A percentile compares a stretch with the other conserved stretches of the same genome.
Evolutionary conservation across 2,329 filamentous ascomycete genomes (phyloP).

Genomic region (Sclerotinia spermophila): DNA sequence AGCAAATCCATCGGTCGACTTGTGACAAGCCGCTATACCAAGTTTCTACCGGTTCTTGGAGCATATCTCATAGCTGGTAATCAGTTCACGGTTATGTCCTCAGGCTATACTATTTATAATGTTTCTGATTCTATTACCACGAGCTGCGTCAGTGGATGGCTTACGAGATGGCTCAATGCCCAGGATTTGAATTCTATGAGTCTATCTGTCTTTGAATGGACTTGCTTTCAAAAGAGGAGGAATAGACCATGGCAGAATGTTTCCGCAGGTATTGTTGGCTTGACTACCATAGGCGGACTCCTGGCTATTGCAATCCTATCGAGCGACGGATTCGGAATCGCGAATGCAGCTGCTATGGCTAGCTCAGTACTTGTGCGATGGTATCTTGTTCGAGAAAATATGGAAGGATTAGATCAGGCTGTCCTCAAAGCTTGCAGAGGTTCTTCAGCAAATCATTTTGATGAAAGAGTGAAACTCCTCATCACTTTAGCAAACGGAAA

Average conservation of each 20-base stretch:
- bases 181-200: conserved; percentile 14
- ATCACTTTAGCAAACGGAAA: background rate
- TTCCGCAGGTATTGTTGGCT: background rate
- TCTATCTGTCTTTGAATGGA: conserved; percentile 17
- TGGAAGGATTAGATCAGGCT: background rate
- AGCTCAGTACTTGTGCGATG: conserved; percentile 16
- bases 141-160: conserved; percentile 18
- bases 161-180: conserved; percentile 20
- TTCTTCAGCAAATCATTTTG: background rate
- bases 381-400: conserved; percentile 13
- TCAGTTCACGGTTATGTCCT: conserved; percentile 8
- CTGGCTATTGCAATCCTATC: background rate
- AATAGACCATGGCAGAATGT: background rate
- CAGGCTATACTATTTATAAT: conserved; percentile 22
- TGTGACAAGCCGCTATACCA: conserved; percentile 18
- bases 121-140: conserved; percentile 20
- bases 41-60: conserved; percentile 21
- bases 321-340: background rate
- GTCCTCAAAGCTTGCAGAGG: conserved; percentile 7
- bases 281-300: background rate
- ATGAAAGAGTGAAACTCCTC: conserved; percentile 4
- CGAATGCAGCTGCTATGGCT: conserved; percentile 5
- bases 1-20: conserved; percentile 18
- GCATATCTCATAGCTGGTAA: conserved; percentile 20
- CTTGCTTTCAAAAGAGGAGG: background rate